Base-by-base conservation (phyloP, 2,329 filamentous ascomycete species). In the Cordyceps farinosa region DNA sequence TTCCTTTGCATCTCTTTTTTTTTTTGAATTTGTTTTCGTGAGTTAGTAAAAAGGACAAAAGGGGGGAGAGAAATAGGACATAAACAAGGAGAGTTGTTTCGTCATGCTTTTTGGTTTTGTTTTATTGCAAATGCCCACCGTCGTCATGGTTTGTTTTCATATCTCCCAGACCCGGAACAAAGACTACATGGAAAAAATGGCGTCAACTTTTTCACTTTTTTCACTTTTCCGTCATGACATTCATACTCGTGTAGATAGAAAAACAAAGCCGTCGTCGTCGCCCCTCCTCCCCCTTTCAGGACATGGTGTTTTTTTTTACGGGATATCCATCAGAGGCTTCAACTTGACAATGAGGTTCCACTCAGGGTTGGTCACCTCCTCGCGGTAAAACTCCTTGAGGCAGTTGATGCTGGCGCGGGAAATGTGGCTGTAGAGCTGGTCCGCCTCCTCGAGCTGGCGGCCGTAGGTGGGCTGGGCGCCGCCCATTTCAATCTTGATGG, bases 401-500 rank as follows among this genome's bases (percentile, higher is more conserved):
- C 89, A 92, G 78, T 99, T 91, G 76, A 99, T 99, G 72, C 90
- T 95, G 69, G 87, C 84, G 69, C 95, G 86, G 50, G 90, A 95
- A 71, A 99, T 92, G 65, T 90, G 82, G 68, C 90, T 94, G 84
- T 97, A 98, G 15, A 99, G 83, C 1, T 80, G 84, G 75, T 99
- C 95, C 67, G 87, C 86, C 76, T 99, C 94, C 77, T 99, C 95
- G 57, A 99, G 85, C 67, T 99, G 95, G 65, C 95, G 90, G 64
- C 95, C 95, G 74, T 99, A 99, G 64, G 90, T 86, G 17, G 95
- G 96, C 80, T 99, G 95, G 75, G 94, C 91, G 64, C 88, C 80
- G 61, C 92, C 94, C 86, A 88, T 89, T 80, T 99, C 96, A 71
- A 99, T 96, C 84, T 99, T 99, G 81, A 99, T 84, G 27, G 95